Evolutionary conservation across 2,329 filamentous ascomycete genomes (phyloP), one percentile per base, ranked within the genome.

Genomic region (Exophiala sideris): DNA sequence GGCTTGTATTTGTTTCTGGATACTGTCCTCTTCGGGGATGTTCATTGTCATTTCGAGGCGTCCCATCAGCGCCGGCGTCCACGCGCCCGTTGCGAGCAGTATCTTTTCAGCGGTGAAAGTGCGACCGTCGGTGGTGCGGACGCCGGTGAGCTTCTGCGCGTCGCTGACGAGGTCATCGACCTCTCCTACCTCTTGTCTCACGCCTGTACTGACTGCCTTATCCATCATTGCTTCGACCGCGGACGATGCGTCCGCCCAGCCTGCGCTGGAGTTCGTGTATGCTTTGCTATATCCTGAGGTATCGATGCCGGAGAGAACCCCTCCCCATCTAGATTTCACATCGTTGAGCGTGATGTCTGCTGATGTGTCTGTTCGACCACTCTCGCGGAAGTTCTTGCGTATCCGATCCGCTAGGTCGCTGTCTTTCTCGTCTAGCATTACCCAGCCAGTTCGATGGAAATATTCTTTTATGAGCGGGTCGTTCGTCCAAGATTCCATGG

Each of bases 371-470:
- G 69, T 61, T 2, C 76, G 66, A 2, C 75, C 74, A 18, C 79
- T 69, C 34, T 71, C 68, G 72, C 69, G 56, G 64, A 84, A 82
- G 52, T 83, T 81, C 56, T 75, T 67, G 10, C 79, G 71, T 36
- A 85, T 81, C 0, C 77, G 70, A 35, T 74, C 70, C 2, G 76
- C 76, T 53, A 81, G 73, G 42, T 76, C 71, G 52, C 73, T 71
- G 1, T 64, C 71, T 33, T 70, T 73, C 40, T 78, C 73, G 58
- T 76, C 79, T 63, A 82, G 77, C 70, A 74, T 81, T 51, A 82
- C 76, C 70, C 84, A 80, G 0, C 84, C 83, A 0, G 77, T 81
- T 63, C 80, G 76, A 64, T 85, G 79, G 64, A 84, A 86, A n/a
- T 70, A 61, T 1, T 73, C 71, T 61, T 75, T 71, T 72, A 80